Evolutionary conservation across 176 grass and related monocot species (phyloP), one percentile per base, ranked within the genome.

Genomic region (Phoenix dactylifera): DNA sequence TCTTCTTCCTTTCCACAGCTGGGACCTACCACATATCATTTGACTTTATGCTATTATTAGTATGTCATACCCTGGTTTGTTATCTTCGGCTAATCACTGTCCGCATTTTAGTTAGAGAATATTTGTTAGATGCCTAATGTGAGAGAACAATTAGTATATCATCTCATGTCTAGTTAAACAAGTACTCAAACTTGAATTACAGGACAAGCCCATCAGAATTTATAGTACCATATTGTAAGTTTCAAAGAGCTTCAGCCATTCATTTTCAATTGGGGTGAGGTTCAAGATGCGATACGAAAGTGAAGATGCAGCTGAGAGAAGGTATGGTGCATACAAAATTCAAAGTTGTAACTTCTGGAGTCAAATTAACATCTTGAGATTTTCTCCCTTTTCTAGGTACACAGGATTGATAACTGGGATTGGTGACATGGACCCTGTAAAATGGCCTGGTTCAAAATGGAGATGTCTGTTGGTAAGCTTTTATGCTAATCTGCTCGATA

Each of bases 381-480:
- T 53, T 4, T 83, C 53, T 74, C 54, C 72, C n/a, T 22, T 24
- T 16, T 88, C 58, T 52, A 98, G 93, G 73, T 83, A 70, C 18
- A 80, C 79, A 72, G 93, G 87, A 70, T 72, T 92, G 60, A 66
- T 98, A 77, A 80, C 84, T 28, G 87, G 82, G 61, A 81, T 98
- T 63, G 80, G 66, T 76, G 84, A 98, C 68, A 58, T 85, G 64
- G 87, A 92, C 51, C 79, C 81, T 28, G 77, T 72, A 63, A 67
- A 53, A 65, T 98, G 93, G 93, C 83, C 93, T 77, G 87, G 84
- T 71, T 98, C 93, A 58, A 91, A 88, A 71, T 98, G 93, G 87
- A 98, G 74, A 83, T 98, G 87, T 73, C 72, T 98, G 51, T 6
- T 68, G 76, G 93, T 98, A 92, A 48, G 66, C 48, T 69, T 65